Evolutionary conservation across 2,329 filamentous ascomycete genomes (phyloP), one percentile per base, ranked within the genome.

Genomic region (Aquanectria penicillioides): DNA sequence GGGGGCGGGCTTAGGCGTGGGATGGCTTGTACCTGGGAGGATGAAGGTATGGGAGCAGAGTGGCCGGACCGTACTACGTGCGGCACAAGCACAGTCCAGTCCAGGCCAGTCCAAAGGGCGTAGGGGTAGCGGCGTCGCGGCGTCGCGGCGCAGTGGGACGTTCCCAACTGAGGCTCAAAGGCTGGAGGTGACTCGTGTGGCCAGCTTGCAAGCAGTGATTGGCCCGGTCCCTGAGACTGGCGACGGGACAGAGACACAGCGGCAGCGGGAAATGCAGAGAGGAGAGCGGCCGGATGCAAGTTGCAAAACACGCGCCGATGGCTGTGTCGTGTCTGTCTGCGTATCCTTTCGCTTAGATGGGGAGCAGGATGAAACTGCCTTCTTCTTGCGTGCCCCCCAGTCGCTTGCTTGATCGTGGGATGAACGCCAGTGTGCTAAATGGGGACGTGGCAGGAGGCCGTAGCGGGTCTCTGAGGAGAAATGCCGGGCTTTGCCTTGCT

Each of bases 171-270:
- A 68, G 66, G 61, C 65, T 69, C 63, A 69, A 68, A 66, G 67
- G 61, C 56, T 68, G 55, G 63, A 65, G 43, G 46, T 31, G 54
- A 44, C 43, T 62, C 52, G 59, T 69, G 67, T 69, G 65, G 67
- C 67, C 65, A 69, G 58, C 67, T 69, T 69, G 57, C 66, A 57
- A 50, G 52, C 48, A 49, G 48, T 67, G 64, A 69, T 69, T 69
- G 67, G 67, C 44, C 15, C 11, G 46, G 44, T 55, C 18, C 20
- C 40, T 29, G 48, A 18, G 33, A 28, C 31, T 44, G 28, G 6
- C 8, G n/a, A n/a, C n/a, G n/a, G n/a, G 28, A 46, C 17, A 22
- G 33, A 33, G 29, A 28, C 41, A 36, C 47, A 22, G 29, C 23
- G 33, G 47, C 41, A 46, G 18, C 41, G 23, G 41, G 20, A 46